Conservation (phyloP, 768 basidiomycete genomes). For the Gelatoporia subvermispora region DNA sequence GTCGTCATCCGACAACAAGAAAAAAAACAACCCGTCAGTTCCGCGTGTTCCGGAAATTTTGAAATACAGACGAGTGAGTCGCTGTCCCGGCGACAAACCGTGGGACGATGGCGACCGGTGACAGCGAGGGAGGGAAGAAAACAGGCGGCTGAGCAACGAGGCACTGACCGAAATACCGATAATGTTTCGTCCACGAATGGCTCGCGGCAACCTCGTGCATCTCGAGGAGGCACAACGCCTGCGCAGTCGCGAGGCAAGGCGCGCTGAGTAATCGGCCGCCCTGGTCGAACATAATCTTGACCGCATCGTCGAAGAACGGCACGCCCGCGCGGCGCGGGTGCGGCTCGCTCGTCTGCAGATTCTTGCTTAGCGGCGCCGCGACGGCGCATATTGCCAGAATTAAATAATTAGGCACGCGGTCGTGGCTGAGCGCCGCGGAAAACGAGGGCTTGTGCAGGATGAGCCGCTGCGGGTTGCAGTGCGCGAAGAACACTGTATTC, state of each 20-base stretch:
- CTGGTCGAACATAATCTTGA: conserved; percentile 67
- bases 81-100: background rate
- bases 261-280: conserved; percentile 59
- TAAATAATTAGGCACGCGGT: conserved; percentile 64
- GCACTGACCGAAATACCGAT: conserved; percentile 44
- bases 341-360: conserved; percentile 52
- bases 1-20: conserved; percentile 2
- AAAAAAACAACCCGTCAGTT: too few species aligned
- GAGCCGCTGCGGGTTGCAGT: conserved; percentile 72
- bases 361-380: conserved; percentile 71
- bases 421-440: conserved; percentile 56
- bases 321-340: conserved; percentile 33
- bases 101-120: background rate
- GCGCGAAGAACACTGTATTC: conserved; percentile 70
- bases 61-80: too few species aligned
- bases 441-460: conserved; percentile 81
- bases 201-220: conserved; percentile 42
- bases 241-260: conserved; percentile 64
- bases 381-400: conserved; percentile 73
- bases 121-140: background rate
- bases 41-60: too few species aligned
- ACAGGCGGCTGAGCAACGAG: background rate
- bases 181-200: conserved; percentile 26
- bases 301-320: conserved; percentile 51
- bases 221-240: conserved; percentile 71